Conservation (phyloP, 2,329 filamentous ascomycete species). For the Curvularia verruculosa region DNA sequence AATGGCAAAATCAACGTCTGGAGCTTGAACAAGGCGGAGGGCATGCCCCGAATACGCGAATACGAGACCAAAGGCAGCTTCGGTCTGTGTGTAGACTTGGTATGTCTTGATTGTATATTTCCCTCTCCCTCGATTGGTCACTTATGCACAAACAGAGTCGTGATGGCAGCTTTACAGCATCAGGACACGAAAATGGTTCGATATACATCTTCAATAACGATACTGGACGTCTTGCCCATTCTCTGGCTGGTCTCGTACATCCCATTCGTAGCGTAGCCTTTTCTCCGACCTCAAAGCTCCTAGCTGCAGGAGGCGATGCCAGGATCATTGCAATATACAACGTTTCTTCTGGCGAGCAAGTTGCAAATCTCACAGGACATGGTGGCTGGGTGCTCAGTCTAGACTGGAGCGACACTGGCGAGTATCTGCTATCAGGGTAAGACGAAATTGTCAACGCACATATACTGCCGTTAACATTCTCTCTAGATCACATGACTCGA, state of each 20-base stretch:
- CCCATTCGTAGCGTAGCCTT: slow-evolving; percentile 86
- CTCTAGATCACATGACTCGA: slow-evolving; percentile 78
- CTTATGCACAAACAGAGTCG: slow-evolving; percentile 54
- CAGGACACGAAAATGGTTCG: slow-evolving; percentile 88
- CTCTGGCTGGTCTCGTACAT: slow-evolving; percentile 83
- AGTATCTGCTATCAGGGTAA: slow-evolving; percentile 83
- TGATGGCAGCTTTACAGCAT: slow-evolving; percentile 86
- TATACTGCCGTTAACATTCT: background rate
- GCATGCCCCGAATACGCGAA: slow-evolving; percentile 71
- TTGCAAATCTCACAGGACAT: slow-evolving; percentile 81
- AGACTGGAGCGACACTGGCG: slow-evolving; percentile 92
- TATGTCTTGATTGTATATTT: slow-evolving; percentile 39
- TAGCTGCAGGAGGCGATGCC: slow-evolving; percentile 90
- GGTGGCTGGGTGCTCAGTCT: slow-evolving; percentile 87
- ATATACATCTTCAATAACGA: slow-evolving; percentile 97
- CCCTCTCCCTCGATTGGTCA: background rate
- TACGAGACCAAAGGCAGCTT: slow-evolving; percentile 95
- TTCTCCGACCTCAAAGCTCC: slow-evolving; percentile 80
- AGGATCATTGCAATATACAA: slow-evolving; percentile 91
- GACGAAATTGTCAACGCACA: slow-evolving; percentile 18
- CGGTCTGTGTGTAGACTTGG: slow-evolving; percentile 83
- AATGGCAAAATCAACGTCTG: slow-evolving; percentile 90
- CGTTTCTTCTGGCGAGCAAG: slow-evolving; percentile 87
- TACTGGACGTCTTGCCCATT: slow-evolving; percentile 82
- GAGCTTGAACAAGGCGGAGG: slow-evolving; percentile 63